Evolutionary conservation across 441 rosid genomes (phyloP), one percentile per base, ranked within the genome.

Genomic region (Erodium moschatum): DNA sequence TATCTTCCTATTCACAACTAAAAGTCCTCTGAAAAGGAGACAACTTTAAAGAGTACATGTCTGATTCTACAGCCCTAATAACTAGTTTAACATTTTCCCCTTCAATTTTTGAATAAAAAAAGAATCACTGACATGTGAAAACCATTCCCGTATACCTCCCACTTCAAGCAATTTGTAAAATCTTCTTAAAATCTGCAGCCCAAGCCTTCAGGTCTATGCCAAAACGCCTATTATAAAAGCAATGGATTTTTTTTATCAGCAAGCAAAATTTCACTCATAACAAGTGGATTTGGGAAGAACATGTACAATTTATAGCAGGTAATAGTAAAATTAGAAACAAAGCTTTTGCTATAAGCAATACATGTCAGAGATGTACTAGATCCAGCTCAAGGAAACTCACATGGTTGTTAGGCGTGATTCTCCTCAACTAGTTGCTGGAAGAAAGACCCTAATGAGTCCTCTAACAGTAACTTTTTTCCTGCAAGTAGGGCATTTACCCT

Each of bases 401-500:
- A 88, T 54, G 58, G 65, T 60, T 44, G 44, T 64, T 35, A 66
- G 38, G 66, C 52, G 12, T 2, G 52, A 46, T 46, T 2, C 15
- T 12, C 76, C 70, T 82, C 84, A 85, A 74, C 77, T 81, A 69
- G 87, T 74, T 44, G 92, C 73, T 67, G 98, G 99, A 74, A 94
- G 97, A 80, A 85, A 94, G 64, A 94, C 84, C 77, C 99, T 81
- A 46, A 89, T 87, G 64, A 94, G 89, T 29, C 83, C 92, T 74
- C 79, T 89, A 33, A 24, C 65, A 6, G 78, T 73, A 6, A 89
- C 82, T 33, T 67, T 81, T 78, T 91, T 88, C 81, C 99, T 78
- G 78, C 99, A 94, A 0, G 97, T 84, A 6, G 97, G 99, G 74
- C 99, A 94, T 76, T 85, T 89, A 62, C 75, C 77, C 81, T 88